A percentile compares a stretch with the other conserved stretches of the same genome.
These are phyloP conservation scores for Hericium erinaceus DNA, from an alignment of 768 basidiomycete genomes.

Conservation along the genomic window DNA sequence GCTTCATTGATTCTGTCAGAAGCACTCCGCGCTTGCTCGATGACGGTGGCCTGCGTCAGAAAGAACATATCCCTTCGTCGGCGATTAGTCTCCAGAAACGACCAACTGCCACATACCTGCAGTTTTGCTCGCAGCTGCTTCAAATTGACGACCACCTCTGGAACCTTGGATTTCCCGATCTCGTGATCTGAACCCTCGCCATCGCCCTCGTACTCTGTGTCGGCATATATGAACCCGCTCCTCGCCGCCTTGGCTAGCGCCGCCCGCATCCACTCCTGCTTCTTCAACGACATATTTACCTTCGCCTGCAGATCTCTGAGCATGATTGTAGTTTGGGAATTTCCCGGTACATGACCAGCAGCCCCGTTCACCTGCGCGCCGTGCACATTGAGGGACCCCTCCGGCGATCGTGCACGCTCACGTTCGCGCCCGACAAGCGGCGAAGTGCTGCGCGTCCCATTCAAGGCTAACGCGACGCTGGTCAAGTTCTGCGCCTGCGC, in stretches of 20 bases:
- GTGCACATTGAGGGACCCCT: slow-evolving; percentile 40
- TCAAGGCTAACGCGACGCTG: slow-evolving; percentile 43
- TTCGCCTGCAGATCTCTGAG: slow-evolving; percentile 73
- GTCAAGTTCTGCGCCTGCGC: slow-evolving; percentile 40
- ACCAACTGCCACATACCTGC: slow-evolving; percentile 48
- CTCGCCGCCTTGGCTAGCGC: slow-evolving; percentile 67
- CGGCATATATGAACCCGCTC: slow-evolving; percentile 64
- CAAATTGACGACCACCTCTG: slow-evolving; percentile 69
- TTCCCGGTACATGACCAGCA: slow-evolving; percentile 33
- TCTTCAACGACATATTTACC: slow-evolving; percentile 63
- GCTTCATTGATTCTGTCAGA: slow-evolving; percentile 76
- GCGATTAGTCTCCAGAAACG: not conserved
- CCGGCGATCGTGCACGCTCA: slow-evolving; percentile 39
- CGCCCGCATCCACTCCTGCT: slow-evolving; percentile 81
- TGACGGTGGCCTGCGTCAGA: slow-evolving; percentile 48
- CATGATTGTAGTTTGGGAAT: slow-evolving; percentile 55
- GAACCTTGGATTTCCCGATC: slow-evolving; percentile 43
- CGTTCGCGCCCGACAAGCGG: slow-evolving; percentile 41
- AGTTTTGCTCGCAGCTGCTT: slow-evolving; percentile 84
- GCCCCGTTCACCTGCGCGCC: slow-evolving; percentile 24
- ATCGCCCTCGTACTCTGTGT: slow-evolving; percentile 40
- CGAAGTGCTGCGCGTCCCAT: slow-evolving; percentile 49
- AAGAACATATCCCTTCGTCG: too few species aligned
- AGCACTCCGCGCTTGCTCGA: slow-evolving; percentile 64
- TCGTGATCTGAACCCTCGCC: slow-evolving; percentile 14